These are phyloP conservation scores for Golubevia pallescens DNA, from an alignment of 1,284 basidiomycete genomes.

Conservation along the genomic window DNA sequence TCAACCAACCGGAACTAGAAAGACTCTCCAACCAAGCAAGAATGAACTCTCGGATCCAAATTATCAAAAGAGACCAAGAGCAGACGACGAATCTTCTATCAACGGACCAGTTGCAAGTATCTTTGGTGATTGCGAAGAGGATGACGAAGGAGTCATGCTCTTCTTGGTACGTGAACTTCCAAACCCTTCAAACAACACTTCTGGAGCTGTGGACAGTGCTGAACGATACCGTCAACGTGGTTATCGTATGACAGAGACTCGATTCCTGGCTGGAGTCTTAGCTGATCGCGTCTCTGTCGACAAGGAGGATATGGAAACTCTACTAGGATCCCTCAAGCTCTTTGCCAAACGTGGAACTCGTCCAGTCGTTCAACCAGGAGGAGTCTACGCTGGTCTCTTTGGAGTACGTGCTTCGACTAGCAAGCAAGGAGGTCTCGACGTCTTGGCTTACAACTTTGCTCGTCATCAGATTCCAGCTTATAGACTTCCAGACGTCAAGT, in stretches of 20 bases:
- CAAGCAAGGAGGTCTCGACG: slow-evolving; percentile 64
- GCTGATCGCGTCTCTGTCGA: slow-evolving; percentile 67
- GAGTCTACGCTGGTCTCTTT: slow-evolving; percentile 68
- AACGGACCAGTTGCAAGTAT: slow-evolving; percentile 37
- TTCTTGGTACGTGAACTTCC: slow-evolving; percentile 68
- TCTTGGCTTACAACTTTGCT: slow-evolving; percentile 69
- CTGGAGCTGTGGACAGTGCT: slow-evolving; percentile 53
- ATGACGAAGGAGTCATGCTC: slow-evolving; percentile 67
- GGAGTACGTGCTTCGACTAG: slow-evolving; percentile 66
- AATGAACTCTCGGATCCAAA: slow-evolving; percentile 1
- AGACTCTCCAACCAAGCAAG: slow-evolving; percentile 9
- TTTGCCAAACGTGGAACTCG: slow-evolving; percentile 68
- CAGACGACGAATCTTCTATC: slow-evolving; percentile 49
- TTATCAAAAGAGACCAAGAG: slow-evolving; percentile 17
- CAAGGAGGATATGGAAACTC: slow-evolving; percentile 67
- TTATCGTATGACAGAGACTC: slow-evolving; percentile 68
- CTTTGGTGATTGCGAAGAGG: slow-evolving; percentile 43
- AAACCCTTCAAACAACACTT: slow-evolving; percentile 15
- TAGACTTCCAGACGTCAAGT: slow-evolving; percentile 67
- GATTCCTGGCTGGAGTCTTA: slow-evolving; percentile 67
- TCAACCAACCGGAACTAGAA: slow-evolving; percentile 66
- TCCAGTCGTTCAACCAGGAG: slow-evolving; percentile 67
- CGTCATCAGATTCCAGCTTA: slow-evolving; percentile 69
- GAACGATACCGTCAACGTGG: slow-evolving; percentile 67
- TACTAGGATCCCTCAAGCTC: slow-evolving; percentile 67